Percentiles rank a stretch among this genome's conserved stretches.
Conservation (phyloP, 805 yeast species). For the Zygotorulaspora danielsina region DNA sequence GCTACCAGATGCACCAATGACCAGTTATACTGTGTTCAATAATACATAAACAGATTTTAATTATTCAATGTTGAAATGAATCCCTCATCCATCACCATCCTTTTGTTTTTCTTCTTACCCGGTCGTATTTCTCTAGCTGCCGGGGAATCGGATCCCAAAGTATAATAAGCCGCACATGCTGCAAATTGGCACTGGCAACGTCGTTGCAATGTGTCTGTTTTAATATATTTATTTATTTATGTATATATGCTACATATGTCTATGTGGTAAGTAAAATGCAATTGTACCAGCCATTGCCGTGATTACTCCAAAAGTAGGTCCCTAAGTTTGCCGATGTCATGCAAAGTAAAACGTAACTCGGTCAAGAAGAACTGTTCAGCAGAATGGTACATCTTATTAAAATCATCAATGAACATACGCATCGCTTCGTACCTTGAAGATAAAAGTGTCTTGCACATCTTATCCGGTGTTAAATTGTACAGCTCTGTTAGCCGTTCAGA, state of each 20-base stretch:
- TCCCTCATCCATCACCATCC: constrained; percentile 4
- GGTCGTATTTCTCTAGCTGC: background rate
- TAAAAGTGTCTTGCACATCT: constrained; percentile 57
- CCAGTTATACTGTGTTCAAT: too few species aligned
- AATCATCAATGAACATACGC: constrained; percentile 55
- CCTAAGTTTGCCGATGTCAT: constrained; percentile 42
- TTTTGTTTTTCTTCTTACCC: constrained; percentile 1
- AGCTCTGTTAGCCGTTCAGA: constrained; percentile 33
- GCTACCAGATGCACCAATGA: too few species aligned
- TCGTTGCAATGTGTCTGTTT: too few species aligned
- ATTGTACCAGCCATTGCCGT: too few species aligned
- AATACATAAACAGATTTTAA: too few species aligned
- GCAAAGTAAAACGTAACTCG: constrained; percentile 42
- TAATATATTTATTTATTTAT: too few species aligned
- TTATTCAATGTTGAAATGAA: too few species aligned
- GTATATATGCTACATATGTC: too few species aligned
- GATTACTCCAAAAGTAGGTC: constrained; percentile 30
- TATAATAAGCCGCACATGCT: too few species aligned
- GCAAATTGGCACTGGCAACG: too few species aligned
- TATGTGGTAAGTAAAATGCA: too few species aligned
- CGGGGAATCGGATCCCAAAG: background rate
- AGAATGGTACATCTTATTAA: constrained; percentile 52
- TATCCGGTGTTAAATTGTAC: constrained; percentile 30
- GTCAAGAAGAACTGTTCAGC: constrained; percentile 45
- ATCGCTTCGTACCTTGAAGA: constrained; percentile 66